Evolutionary conservation across 2,329 filamentous ascomycete species (phyloP).

Genomic region (Fusarium austroafricanum): DNA sequence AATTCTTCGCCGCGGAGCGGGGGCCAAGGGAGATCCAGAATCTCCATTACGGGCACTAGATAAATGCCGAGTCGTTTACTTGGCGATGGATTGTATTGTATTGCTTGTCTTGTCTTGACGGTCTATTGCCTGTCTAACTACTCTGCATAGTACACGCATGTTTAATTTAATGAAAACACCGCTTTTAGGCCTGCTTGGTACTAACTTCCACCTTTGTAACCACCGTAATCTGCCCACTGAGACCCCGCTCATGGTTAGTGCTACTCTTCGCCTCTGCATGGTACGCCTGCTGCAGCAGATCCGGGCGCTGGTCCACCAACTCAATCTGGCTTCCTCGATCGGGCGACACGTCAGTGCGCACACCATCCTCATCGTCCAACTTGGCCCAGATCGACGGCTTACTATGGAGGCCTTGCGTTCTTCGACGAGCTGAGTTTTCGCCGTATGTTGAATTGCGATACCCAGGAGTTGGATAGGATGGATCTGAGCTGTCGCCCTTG

Average conservation of each 20-base stretch:
- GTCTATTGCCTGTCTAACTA: not conserved
- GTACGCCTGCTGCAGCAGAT: slow-evolving; percentile 30
- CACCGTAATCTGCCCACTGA: slow-evolving; percentile 44
- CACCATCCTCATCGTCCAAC: slow-evolving; percentile 45
- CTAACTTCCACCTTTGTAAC: slow-evolving; percentile 47
- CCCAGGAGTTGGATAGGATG: slow-evolving; percentile 38
- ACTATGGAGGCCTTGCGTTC: slow-evolving; percentile 24
- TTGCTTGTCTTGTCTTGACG: too few species aligned
- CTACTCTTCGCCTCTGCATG: slow-evolving; percentile 12
- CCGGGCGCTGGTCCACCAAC: slow-evolving; percentile 40
- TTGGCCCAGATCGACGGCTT: slow-evolving; percentile 48
- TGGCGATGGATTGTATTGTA: not conserved
- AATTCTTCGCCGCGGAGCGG: not conserved
- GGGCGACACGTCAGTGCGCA: slow-evolving; percentile 7
- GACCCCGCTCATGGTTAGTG: not conserved
- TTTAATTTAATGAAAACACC: not conserved
- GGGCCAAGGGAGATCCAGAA: not conserved
- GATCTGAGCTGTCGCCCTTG: slow-evolving; percentile 38
- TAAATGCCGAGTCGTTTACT: not conserved
- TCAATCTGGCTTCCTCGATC: slow-evolving; percentile 49
- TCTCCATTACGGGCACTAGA: slow-evolving; percentile 7
- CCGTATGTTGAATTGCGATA: slow-evolving; percentile 34
- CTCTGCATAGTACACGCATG: not conserved
- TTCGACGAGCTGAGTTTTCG: slow-evolving; percentile 36
- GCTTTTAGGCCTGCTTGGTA: slow-evolving; percentile 3